Conservation (phyloP, 352 stramenopile species). For the Detonula confervacea region DNA sequence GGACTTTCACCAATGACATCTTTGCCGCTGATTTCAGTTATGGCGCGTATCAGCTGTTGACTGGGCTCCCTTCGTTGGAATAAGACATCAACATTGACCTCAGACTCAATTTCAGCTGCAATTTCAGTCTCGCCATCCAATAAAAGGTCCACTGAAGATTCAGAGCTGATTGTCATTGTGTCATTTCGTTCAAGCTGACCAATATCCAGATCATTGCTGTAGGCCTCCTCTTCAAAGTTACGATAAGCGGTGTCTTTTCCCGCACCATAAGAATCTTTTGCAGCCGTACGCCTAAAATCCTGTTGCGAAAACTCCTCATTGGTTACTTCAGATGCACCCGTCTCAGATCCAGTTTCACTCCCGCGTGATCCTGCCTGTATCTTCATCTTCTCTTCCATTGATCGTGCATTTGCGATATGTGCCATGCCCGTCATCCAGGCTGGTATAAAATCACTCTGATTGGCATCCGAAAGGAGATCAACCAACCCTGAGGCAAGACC, state of each 20-base stretch:
- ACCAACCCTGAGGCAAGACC: slow-evolving; percentile 37
- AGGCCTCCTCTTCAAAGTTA: slow-evolving; percentile 47
- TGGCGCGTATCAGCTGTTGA: slow-evolving; percentile 15
- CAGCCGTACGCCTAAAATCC: slow-evolving; percentile 45
- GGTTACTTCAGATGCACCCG: slow-evolving; percentile 2
- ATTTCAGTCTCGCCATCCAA: not conserved
- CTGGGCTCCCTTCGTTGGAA: slow-evolving; percentile 23
- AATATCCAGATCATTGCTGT: slow-evolving; percentile 10
- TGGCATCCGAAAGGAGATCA: slow-evolving; percentile 36
- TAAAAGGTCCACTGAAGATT: not conserved
- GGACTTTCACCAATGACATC: slow-evolving; percentile 25
- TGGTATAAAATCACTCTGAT: slow-evolving; percentile 32
- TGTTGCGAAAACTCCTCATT: slow-evolving; percentile 44
- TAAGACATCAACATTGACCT: not conserved
- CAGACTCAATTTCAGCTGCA: not conserved
- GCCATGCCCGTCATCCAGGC: slow-evolving; percentile 38
- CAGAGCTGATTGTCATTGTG: not conserved
- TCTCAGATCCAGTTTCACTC: not conserved
- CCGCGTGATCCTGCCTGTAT: slow-evolving; percentile 26
- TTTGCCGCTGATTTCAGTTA: slow-evolving; percentile 2
- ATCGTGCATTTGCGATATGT: slow-evolving; percentile 29
- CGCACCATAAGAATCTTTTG: slow-evolving; percentile 38
- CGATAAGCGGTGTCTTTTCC: slow-evolving; percentile 44
- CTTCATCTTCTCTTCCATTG: slow-evolving; percentile 41
- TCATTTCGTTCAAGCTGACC: not conserved